phyloP scores from a whole-genome alignment of 768 basidiomycete genomes.

The Termitomyces sp. region DNA sequence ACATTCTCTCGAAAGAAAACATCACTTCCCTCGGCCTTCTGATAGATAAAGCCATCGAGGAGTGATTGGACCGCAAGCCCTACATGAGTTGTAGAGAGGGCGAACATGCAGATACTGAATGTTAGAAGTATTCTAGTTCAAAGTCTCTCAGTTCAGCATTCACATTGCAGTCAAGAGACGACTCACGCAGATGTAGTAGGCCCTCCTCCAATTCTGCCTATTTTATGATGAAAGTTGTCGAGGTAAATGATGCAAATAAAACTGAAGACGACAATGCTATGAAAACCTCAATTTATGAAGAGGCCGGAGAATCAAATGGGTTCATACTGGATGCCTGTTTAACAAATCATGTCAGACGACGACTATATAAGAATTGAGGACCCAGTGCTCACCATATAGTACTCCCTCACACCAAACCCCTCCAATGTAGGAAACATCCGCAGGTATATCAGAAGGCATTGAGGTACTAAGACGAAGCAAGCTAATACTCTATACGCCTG shows the following conservation, averaged over 20 bases:
- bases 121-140: slow-evolving; percentile 14
- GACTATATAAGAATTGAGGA: background rate
- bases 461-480: background rate
- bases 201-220: slow-evolving; percentile 10
- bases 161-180: too few relatives aligned
- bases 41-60: slow-evolving; percentile 21
- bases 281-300: background rate
- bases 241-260: slow-evolving; percentile 18
- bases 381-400: slow-evolving; percentile 17
- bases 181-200: slow-evolving; percentile 13
- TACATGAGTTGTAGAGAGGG: slow-evolving; percentile 20
- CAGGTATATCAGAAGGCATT: slow-evolving; percentile 23
- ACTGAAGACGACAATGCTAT: slow-evolving; percentile 18
- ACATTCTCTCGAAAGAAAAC: slow-evolving; percentile 20
- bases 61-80: slow-evolving; percentile 19
- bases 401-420: slow-evolving; percentile 24
- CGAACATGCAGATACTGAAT: slow-evolving; percentile 19
- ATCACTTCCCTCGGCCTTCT: slow-evolving; percentile 11
- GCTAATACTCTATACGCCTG: background rate
- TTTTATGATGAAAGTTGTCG: slow-evolving; percentile 11
- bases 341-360: background rate
- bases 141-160: background rate
- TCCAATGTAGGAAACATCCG: slow-evolving; percentile 24
- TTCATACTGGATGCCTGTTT: slow-evolving; percentile 20
- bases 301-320: too few relatives aligned